Base-by-base conservation (phyloP, 257 asterid genomes). In the Catharanthus roseus region DNA sequence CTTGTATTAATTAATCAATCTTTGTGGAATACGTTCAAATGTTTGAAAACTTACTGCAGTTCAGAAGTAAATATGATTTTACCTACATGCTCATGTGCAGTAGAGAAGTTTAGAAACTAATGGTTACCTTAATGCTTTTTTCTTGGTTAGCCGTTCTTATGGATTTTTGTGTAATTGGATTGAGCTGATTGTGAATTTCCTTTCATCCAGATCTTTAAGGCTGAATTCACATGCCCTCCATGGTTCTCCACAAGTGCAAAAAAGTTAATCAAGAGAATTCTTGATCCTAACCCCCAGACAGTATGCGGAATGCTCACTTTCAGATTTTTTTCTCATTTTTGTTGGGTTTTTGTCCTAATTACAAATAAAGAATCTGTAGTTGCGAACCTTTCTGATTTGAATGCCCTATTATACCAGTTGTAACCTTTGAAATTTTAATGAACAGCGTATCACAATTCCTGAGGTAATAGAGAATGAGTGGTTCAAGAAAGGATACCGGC, bases 401-500 rank as follows among this genome's bases (percentile, higher is more conserved):
- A 19, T 51, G 3, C 11, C 13, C 9, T 33, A 6, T 54, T 51
- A 18, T 16, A 19, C 24, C 31, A 7, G 39, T 57, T 36, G 15
- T 68, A 38, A 29, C 57, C 41, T 5, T 61, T 41, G 12, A 19
- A 44, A 18, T 73, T 38, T 18, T 67, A 6, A 72, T 71, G 69
- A 72, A 81, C 92, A 93, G 99, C 89, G 99, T 11, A 91, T 93
- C 45, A 89, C 91, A n/a, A 80, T 86, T 65, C 60, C 82, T 10
- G 91, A 91, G 86, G 75, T 93, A 65, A 86, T 93, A 56, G 87
- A 86, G 80, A 89, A 86, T 67, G 99, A 93, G 68, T 93, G 99
- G 99, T 93, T 93, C 85, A 93, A 86, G 86, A 93, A 91, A 80
- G 99, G 97, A 68, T 91, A 88, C 80, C 87, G 84, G 74, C 80